phyloP scores from a whole-genome alignment of 345 rosid genomes.

The Hypericum androsaemum region DNA sequence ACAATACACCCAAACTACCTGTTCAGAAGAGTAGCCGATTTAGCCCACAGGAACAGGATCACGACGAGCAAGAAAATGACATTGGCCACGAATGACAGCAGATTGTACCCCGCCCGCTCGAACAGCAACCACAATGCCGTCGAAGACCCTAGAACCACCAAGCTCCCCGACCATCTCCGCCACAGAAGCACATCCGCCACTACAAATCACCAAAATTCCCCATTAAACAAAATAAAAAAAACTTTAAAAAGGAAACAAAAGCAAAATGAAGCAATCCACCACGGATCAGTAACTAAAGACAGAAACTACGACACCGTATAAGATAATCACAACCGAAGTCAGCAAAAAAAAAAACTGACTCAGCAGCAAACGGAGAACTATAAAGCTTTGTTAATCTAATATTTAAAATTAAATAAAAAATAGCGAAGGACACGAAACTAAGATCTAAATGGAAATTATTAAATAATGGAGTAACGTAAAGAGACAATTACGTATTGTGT shows the following conservation, averaged over 20 bases:
- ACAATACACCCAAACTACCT: slow-evolving; percentile 32
- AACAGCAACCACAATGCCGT: slow-evolving; percentile 62
- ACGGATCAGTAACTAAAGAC: not conserved
- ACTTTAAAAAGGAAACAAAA: not conserved
- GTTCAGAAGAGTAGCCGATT: slow-evolving; percentile 89
- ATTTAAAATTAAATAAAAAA: not conserved
- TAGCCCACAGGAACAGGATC: slow-evolving; percentile 89
- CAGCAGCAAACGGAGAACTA: no score
- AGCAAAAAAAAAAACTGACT: no score
- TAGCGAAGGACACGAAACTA: slow-evolving; percentile 1
- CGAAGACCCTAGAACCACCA: slow-evolving; percentile 37
- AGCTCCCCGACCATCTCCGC: slow-evolving; percentile 54
- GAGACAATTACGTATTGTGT: not conserved
- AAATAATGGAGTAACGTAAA: not conserved
- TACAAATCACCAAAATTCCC: slow-evolving; percentile 10
- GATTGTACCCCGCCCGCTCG: slow-evolving; percentile 71
- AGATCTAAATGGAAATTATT: slow-evolving; percentile 13
- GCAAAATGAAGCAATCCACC: not conserved
- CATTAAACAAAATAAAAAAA: not conserved
- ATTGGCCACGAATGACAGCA: slow-evolving; percentile 61
- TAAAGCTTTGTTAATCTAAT: no score
- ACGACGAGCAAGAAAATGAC: slow-evolving; percentile 63
- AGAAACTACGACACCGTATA: no score
- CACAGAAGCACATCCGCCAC: slow-evolving; percentile 82
- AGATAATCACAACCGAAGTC: no score